phyloP scores from a whole-genome alignment of 345 rosid species.

The Psidium friedrichsthalianum region DNA sequence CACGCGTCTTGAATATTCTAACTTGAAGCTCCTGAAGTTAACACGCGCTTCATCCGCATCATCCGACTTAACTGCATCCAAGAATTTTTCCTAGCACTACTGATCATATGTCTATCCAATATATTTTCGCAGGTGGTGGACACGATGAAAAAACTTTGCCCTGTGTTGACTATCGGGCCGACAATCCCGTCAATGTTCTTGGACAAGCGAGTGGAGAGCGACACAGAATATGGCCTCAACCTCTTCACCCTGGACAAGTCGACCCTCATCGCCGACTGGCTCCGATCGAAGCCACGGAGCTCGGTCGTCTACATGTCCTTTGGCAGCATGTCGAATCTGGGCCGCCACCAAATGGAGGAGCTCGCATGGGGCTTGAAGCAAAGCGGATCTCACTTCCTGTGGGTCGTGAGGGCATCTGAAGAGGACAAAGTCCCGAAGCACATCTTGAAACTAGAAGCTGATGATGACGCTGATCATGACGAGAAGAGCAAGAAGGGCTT shows the following conservation, averaged over 20 bases:
- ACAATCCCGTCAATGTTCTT: slow-evolving; percentile 54
- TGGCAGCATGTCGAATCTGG: slow-evolving; percentile 45
- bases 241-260: slow-evolving; percentile 23
- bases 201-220: slow-evolving; percentile 31
- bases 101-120: neutral
- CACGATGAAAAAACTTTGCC: slow-evolving; percentile 26
- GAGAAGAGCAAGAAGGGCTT: slow-evolving; percentile 14
- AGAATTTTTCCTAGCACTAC: neutral
- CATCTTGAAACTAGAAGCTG: neutral
- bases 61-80: neutral
- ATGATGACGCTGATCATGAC: neutral
- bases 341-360: slow-evolving; percentile 39
- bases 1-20: neutral
- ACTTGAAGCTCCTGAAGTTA: neutral
- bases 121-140: slow-evolving; percentile 20
- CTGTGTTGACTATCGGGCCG: slow-evolving; percentile 50
- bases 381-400: slow-evolving; percentile 26
- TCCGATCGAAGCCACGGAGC: slow-evolving; percentile 22
- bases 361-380: slow-evolving; percentile 26
- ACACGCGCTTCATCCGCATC: neutral
- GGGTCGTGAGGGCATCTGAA: slow-evolving; percentile 45
- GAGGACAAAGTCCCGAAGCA: slow-evolving; percentile 20
- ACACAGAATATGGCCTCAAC: slow-evolving; percentile 36
- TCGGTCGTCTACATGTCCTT: slow-evolving; percentile 61
- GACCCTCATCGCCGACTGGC: slow-evolving; percentile 23